Evolutionary conservation across 176 grass and related monocot species (phyloP), one percentile per base, ranked within the genome.

Genomic region (Canna indica): DNA sequence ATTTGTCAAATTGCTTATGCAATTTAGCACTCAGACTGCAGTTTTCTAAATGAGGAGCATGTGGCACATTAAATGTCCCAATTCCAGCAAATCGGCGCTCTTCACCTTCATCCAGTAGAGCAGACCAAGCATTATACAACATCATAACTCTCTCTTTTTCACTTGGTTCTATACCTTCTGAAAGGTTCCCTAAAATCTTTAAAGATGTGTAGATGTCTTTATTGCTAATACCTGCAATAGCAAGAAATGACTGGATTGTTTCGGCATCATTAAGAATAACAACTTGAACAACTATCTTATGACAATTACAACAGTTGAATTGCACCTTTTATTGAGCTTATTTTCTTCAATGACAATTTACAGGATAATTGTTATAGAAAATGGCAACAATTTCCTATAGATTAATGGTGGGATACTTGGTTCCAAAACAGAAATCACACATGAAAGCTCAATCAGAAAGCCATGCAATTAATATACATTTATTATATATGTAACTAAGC

Each of bases 21-120:
- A 65, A 84, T 61, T 84, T 59, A 3, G n/a, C 82, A 66, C 66
- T 81, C 24, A 20, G 42, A 33, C 60, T 78, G 30, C 90, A 88
- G 41, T 88, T 69, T 27, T 86, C 83, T 16, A 93, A 53, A 86
- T 89, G 83, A 67, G 86, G 83, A 64, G 86, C 77, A 22, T 20
- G 68, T 9, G 78, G 81, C 13, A 75, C 11, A 13, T 18, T 25
- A 25, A 75, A 87, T 36, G 10, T 24, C 41, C 76, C 22, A 2
- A 1, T 1, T 29, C 25, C 34, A 24, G n/a, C 41, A 18, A 50
- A 3, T 50, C 47, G 15, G 20, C 25, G 36, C 18, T n/a, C 60
- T 35, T 33, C 68, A 35, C 65, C 18, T 48, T 66, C 62, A 65
- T 81, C 39, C 26, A 90, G 73, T 30, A 70, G 42, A 34, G 17